Percentiles rank a stretch among this genome's conserved stretches.
phyloP scores from a whole-genome alignment of 495 filamentous ascomycete genomes.

The Xylaria grammica region DNA sequence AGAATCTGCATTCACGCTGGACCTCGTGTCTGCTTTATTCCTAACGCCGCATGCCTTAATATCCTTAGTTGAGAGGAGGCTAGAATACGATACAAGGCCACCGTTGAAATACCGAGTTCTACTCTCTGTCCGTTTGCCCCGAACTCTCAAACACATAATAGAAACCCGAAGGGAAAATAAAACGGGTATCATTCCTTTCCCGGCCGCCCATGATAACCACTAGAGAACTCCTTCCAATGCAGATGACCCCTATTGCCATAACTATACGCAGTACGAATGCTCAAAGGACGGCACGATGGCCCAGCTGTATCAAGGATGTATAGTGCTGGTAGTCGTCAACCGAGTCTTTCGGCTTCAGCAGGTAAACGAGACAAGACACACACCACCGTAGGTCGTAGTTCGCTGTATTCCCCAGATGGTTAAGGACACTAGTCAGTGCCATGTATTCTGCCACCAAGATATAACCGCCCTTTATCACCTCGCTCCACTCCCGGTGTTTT shows the following conservation, averaged over 20 bases:
- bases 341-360: background rate
- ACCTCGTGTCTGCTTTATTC: too few species aligned
- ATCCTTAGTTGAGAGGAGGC: background rate
- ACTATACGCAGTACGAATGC: slow-evolving; percentile 13
- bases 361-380: background rate
- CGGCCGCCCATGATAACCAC: slow-evolving; percentile 4
- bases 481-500: slow-evolving; percentile 14
- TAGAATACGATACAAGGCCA: background rate
- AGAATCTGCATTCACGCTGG: too few species aligned
- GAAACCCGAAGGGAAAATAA: background rate
- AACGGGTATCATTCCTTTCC: slow-evolving; percentile 21
- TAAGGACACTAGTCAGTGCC: background rate
- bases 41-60: too few species aligned
- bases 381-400: background rate
- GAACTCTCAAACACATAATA: background rate
- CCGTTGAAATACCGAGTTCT: slow-evolving; percentile 10
- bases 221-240: slow-evolving; percentile 22
- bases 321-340: background rate
- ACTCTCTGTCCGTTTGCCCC: background rate
- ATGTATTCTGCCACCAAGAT: background rate
- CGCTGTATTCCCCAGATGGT: background rate
- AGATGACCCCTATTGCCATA: slow-evolving; percentile 12
- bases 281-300: background rate
- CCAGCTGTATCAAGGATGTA: background rate
- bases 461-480: background rate